phyloP scores from a whole-genome alignment of 148 eudicot species.

The Spergularia bocconei region DNA sequence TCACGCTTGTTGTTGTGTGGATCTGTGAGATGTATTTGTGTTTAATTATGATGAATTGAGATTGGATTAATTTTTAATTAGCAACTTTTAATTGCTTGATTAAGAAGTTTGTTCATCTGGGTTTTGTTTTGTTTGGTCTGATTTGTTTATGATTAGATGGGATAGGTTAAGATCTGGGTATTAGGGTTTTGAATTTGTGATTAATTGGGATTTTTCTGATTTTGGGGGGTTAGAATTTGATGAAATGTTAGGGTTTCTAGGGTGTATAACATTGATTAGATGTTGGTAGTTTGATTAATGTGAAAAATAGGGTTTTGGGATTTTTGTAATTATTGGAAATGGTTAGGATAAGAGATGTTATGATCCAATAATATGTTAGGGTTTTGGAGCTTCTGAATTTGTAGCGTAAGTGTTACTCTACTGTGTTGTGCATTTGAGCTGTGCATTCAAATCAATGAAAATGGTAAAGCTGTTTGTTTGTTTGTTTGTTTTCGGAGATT shows the following conservation, averaged over 20 bases:
- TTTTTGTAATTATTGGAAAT: background rate
- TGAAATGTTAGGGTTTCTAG: background rate
- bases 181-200: background rate
- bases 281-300: too few relatives aligned
- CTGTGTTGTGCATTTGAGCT: too few relatives aligned
- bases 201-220: background rate
- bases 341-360: background rate
- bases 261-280: background rate
- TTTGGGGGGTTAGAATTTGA: background rate
- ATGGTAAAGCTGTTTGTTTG: too few relatives aligned
- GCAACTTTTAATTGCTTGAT: background rate
- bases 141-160: background rate
- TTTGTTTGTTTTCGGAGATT: background rate
- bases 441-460: background rate
- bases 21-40: too few relatives aligned
- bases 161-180: background rate
- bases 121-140: background rate
- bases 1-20: too few relatives aligned
- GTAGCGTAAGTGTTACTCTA: too few relatives aligned
- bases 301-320: slow-evolving; percentile 11
- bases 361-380: background rate
- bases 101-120: background rate
- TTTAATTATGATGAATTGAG: background rate
- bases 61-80: background rate
- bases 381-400: background rate